These are phyloP conservation scores for Solanum lycopersicoides DNA, from an alignment of 257 asterid species.

Conservation along the genomic window DNA sequence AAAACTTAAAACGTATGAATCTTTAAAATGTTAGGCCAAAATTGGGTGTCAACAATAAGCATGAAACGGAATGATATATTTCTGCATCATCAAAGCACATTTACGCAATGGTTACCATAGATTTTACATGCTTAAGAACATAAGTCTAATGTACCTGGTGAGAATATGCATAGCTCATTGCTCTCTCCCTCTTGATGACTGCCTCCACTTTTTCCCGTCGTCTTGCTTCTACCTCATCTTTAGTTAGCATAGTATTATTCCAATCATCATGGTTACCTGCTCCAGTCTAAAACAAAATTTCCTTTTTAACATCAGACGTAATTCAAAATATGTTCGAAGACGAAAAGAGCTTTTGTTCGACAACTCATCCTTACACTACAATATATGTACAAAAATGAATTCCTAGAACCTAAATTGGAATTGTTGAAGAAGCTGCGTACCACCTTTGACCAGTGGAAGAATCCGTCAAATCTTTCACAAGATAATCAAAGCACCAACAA, in stretches of 20 bases:
- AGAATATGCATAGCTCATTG: constrained; percentile 87
- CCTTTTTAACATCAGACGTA: not conserved
- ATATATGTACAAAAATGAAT: not conserved
- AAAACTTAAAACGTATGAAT: not conserved
- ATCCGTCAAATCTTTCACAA: not conserved
- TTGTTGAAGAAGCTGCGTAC: not conserved
- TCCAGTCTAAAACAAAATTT: constrained; percentile 33
- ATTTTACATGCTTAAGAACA: not conserved
- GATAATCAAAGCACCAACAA: not conserved
- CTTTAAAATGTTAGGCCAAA: not conserved
- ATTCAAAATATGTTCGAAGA: not conserved
- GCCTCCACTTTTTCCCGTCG: constrained; percentile 71
- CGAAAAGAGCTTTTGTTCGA: not conserved
- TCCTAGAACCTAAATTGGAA: not conserved
- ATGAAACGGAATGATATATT: not conserved
- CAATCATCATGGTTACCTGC: constrained; percentile 53
- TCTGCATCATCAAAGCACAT: not conserved
- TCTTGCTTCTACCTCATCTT: constrained; percentile 71
- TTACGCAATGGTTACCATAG: not conserved
- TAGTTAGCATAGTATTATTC: constrained; percentile 76
- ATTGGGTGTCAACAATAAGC: not conserved
- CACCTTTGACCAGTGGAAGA: not conserved
- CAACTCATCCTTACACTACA: not conserved
- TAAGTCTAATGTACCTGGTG: constrained; percentile 41
- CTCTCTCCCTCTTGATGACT: constrained; percentile 75